phyloP scores from a whole-genome alignment of 768 basidiomycete genomes.

The Infundibulicybe gibba region DNA sequence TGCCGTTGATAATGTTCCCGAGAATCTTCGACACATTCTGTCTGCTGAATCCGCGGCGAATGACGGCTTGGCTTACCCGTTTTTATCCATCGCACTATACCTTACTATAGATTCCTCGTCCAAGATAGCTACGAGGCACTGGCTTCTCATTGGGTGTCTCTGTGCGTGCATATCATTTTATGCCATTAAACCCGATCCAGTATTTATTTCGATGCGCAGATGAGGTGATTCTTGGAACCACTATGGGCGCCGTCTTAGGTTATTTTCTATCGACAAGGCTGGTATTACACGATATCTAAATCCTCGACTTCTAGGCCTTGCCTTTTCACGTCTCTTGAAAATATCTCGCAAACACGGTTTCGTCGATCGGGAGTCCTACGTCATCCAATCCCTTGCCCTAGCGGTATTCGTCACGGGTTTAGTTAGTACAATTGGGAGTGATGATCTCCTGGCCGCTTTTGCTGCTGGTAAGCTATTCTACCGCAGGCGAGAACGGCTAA shows the following conservation, averaged over 20 bases:
- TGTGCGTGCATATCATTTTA: no score
- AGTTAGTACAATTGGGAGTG: slow-evolving; percentile 74
- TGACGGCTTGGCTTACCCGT: slow-evolving; percentile 94
- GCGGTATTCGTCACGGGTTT: slow-evolving; percentile 76
- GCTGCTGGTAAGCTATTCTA: no score
- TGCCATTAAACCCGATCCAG: no score
- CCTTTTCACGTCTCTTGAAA: slow-evolving; percentile 73
- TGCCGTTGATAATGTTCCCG: slow-evolving; percentile 65
- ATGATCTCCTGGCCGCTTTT: slow-evolving; percentile 89
- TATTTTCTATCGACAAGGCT: neutral
- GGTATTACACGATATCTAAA: neutral
- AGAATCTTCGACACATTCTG: slow-evolving; percentile 26
- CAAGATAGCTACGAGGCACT: slow-evolving; percentile 68
- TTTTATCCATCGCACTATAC: slow-evolving; percentile 83
- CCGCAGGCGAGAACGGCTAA: no score
- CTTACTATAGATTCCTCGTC: slow-evolving; percentile 67
- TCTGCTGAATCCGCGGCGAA: slow-evolving; percentile 93
- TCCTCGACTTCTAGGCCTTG: slow-evolving; percentile 40
- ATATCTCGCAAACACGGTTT: slow-evolving; percentile 56
- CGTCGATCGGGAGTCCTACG: slow-evolving; percentile 81
- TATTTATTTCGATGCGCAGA: no score
- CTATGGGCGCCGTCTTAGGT: slow-evolving; percentile 52
- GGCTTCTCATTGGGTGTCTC: slow-evolving; percentile 84
- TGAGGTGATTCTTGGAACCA: slow-evolving; percentile 73
- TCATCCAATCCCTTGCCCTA: slow-evolving; percentile 81